Evolutionary conservation across 2,329 filamentous ascomycete genomes (phyloP).

Genomic region (Metarhizium guizhouense): DNA sequence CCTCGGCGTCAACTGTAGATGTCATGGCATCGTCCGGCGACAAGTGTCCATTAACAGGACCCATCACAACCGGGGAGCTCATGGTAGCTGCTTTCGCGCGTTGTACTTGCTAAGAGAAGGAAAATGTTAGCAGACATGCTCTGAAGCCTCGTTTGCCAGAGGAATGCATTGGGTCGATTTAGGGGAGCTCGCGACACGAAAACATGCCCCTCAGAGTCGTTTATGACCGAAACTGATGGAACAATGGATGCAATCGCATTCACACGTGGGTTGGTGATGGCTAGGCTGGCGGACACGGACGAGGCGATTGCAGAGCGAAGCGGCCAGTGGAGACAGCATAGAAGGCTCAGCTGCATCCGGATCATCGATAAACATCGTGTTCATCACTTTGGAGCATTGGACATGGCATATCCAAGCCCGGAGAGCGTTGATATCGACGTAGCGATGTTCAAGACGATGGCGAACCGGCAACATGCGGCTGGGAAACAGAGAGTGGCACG

Average conservation of each 20-base stretch:
- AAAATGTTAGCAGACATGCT: slow-evolving; percentile 22
- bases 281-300: slow-evolving; percentile 37
- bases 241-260: slow-evolving; percentile 35
- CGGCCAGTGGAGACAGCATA: slow-evolving; percentile 11
- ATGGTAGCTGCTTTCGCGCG: slow-evolving; percentile 54
- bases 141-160: slow-evolving; percentile 4
- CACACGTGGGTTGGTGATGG: slow-evolving; percentile 31
- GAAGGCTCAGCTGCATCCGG: slow-evolving; percentile 18
- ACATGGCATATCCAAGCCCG: slow-evolving; percentile 15
- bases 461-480: slow-evolving; percentile 28
- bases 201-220: slow-evolving; percentile 10
- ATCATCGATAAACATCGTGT: slow-evolving; percentile 23
- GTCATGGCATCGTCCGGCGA: slow-evolving; percentile 42
- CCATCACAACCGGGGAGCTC: slow-evolving; percentile 52
- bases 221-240: slow-evolving; percentile 17
- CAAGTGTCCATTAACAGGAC: slow-evolving; percentile 58
- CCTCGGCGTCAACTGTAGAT: slow-evolving; percentile 28
- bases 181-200: slow-evolving; percentile 20
- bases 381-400: slow-evolving; percentile 23
- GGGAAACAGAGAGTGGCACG: slow-evolving; percentile 23
- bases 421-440: slow-evolving; percentile 26
- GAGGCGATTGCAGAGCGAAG: slow-evolving; percentile 33
- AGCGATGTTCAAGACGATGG: slow-evolving; percentile 19
- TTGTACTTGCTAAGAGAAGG: slow-evolving; percentile 38
- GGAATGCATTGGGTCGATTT: slow-evolving; percentile 13